phyloP scores from a whole-genome alignment of 1,139 yeast genomes.

The Keqinozyma sinolaborantium region DNA sequence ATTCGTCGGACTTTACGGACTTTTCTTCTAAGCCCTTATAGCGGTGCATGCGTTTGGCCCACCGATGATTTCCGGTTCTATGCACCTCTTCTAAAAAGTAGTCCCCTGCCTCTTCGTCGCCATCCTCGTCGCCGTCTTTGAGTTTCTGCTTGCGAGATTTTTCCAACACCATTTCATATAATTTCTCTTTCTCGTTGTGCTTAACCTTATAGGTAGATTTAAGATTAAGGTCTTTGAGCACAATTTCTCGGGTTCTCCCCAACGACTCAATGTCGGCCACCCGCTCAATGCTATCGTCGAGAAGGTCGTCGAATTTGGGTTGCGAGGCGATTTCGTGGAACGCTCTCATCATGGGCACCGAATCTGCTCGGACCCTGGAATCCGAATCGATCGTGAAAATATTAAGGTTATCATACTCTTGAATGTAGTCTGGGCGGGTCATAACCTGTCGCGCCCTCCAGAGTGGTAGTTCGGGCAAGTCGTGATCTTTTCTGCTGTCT shows the following conservation, averaged over 20 bases:
- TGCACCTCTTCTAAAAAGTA: constrained; percentile 38
- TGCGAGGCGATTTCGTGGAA: constrained; percentile 73
- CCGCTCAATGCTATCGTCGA: constrained; percentile 67
- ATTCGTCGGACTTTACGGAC: constrained; percentile 34
- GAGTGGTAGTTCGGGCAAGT: constrained; percentile 68
- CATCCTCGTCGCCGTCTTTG: constrained; percentile 20
- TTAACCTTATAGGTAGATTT: constrained; percentile 42
- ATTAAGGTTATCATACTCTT: constrained; percentile 68
- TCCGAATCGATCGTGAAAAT: constrained; percentile 76
- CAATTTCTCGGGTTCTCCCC: constrained; percentile 78
- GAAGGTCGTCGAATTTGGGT: constrained; percentile 68
- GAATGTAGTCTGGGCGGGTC: constrained; percentile 83
- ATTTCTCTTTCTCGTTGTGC: constrained; percentile 12
- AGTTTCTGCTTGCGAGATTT: constrained; percentile 12
- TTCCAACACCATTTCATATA: constrained; percentile 9
- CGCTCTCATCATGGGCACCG: constrained; percentile 88
- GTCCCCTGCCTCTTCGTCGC: constrained; percentile 31
- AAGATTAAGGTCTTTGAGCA: constrained; percentile 62
- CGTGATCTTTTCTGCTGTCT: constrained; percentile 38
- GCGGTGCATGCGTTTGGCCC: no score
- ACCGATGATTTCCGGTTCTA: no score
- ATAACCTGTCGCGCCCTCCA: constrained; percentile 84
- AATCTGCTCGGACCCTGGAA: constrained; percentile 75
- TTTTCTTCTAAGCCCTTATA: constrained; percentile 43
- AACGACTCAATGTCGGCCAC: constrained; percentile 75